phyloP scores from a whole-genome alignment of 2,329 filamentous ascomycete genomes.

The Diplodia sapinea region DNA sequence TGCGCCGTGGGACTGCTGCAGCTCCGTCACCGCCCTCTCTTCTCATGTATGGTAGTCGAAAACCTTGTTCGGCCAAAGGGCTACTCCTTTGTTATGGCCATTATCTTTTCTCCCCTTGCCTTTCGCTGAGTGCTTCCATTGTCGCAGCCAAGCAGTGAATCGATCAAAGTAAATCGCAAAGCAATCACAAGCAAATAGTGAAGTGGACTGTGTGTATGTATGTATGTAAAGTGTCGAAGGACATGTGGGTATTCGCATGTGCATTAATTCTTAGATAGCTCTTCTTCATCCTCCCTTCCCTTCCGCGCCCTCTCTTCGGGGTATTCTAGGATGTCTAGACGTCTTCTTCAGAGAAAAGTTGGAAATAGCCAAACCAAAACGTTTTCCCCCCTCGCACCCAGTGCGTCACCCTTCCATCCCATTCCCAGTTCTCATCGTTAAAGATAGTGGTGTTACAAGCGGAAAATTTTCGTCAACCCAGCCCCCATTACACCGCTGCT shows the following conservation, averaged over 20 bases:
- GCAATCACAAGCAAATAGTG: not conserved
- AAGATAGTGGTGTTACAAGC: conserved; percentile 23
- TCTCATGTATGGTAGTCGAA: not conserved
- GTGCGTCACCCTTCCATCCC: not conserved
- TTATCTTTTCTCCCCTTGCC: too few species aligned
- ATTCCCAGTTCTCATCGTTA: conserved; percentile 15
- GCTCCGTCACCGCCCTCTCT: not conserved
- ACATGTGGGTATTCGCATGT: conserved; percentile 20
- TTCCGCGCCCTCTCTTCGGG: not conserved
- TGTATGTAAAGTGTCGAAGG: conserved; percentile 2
- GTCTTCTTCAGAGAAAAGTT: conserved; percentile 2
- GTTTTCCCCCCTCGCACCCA: not conserved
- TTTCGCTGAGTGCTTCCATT: too few species aligned
- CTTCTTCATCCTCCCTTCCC: not conserved
- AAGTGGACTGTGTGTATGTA: not conserved
- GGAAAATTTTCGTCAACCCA: conserved; percentile 1
- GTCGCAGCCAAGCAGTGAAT: too few species aligned
- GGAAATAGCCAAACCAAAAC: not conserved
- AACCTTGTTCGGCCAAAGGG: too few species aligned
- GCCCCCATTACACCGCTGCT: conserved; percentile 9
- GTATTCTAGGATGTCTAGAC: conserved; percentile 11
- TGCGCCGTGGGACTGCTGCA: not conserved
- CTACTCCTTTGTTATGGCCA: too few species aligned
- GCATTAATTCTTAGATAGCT: conserved; percentile 7
- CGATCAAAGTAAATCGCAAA: too few species aligned